These are phyloP conservation scores for Chaetomium sp. DNA, from an alignment of 2,329 filamentous ascomycete species.

Conservation along the genomic window DNA sequence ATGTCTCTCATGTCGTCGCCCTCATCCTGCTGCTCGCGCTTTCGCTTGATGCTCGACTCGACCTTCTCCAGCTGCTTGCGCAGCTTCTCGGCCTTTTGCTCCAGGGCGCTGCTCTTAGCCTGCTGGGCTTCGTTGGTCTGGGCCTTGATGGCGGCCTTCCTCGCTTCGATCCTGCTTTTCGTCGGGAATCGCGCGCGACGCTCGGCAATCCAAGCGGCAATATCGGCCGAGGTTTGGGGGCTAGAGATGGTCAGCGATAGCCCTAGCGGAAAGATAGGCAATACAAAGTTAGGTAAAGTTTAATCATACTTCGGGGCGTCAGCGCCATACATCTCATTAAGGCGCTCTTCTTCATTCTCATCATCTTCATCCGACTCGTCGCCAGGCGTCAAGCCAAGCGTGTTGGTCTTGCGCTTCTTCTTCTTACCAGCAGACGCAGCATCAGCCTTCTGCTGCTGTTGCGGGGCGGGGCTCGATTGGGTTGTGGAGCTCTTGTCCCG, in stretches of 20 bases:
- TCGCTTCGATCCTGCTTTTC: slow-evolving; percentile 59
- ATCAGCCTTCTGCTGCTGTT: slow-evolving; percentile 45
- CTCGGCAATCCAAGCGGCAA: slow-evolving; percentile 75
- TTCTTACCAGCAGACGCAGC: slow-evolving; percentile 49
- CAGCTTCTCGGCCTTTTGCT: slow-evolving; percentile 53
- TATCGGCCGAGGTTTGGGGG: slow-evolving; percentile 48
- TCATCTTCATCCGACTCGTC: slow-evolving; percentile 62
- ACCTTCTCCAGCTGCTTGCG: slow-evolving; percentile 61
- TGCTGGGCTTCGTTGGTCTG: slow-evolving; percentile 48
- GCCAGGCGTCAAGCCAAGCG: slow-evolving; percentile 63
- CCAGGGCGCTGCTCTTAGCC: slow-evolving; percentile 45
- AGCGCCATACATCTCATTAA: slow-evolving; percentile 48
- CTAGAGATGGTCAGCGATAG: slow-evolving; percentile 27
- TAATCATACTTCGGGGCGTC: slow-evolving; percentile 48
- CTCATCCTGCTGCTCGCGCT: slow-evolving; percentile 60
- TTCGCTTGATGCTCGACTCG: slow-evolving; percentile 62
- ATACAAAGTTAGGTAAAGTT: slow-evolving; percentile 8
- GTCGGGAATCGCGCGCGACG: slow-evolving; percentile 77
- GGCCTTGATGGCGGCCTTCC: slow-evolving; percentile 44
- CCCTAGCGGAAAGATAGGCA: slow-evolving; percentile 5
- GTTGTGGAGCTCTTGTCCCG: slow-evolving; percentile 21
- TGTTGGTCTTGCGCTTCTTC: slow-evolving; percentile 67
- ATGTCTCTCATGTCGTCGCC: slow-evolving; percentile 57
- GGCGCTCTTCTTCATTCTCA: slow-evolving; percentile 61
- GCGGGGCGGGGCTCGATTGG: slow-evolving; percentile 23